Evolutionary conservation across 305 asterid species (phyloP).

Genomic region (Rubia peregrina): DNA sequence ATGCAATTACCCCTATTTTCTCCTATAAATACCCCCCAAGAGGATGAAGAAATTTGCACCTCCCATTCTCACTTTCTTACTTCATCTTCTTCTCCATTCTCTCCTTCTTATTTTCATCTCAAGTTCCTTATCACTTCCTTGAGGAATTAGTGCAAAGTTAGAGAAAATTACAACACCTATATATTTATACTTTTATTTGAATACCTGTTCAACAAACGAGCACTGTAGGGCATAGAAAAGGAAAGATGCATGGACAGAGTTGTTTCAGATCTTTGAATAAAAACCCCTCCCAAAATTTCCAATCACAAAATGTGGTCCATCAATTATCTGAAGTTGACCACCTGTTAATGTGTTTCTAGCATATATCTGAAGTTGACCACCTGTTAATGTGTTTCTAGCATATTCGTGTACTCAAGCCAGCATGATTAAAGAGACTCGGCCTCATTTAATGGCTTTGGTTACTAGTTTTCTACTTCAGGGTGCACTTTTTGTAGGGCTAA

Average conservation of each 20-base stretch:
- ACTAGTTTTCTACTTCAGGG: not conserved
- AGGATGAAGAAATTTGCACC: no score
- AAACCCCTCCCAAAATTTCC: not conserved
- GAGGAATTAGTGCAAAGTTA: no score
- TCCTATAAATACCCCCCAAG: no score
- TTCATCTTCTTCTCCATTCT: no score
- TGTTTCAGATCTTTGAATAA: not conserved
- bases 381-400: not conserved
- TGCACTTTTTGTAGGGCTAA: not conserved
- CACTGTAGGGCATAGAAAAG: not conserved
- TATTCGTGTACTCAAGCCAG: not conserved
- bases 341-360: no score
- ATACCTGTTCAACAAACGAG: not conserved
- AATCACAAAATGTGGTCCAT: conserved; percentile 16
- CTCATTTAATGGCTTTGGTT: not conserved
- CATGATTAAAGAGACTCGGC: not conserved
- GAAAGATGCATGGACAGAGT: conserved; percentile 5
- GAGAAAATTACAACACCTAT: no score
- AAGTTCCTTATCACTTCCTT: no score
- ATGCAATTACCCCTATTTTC: no score
- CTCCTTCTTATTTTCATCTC: no score
- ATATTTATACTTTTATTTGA: no score
- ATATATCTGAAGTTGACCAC: not conserved
- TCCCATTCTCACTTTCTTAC: no score
- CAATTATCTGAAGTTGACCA: not conserved